Base-by-base conservation (phyloP, 1,284 basidiomycete species). In the Ceratobasidium sp. region DNA sequence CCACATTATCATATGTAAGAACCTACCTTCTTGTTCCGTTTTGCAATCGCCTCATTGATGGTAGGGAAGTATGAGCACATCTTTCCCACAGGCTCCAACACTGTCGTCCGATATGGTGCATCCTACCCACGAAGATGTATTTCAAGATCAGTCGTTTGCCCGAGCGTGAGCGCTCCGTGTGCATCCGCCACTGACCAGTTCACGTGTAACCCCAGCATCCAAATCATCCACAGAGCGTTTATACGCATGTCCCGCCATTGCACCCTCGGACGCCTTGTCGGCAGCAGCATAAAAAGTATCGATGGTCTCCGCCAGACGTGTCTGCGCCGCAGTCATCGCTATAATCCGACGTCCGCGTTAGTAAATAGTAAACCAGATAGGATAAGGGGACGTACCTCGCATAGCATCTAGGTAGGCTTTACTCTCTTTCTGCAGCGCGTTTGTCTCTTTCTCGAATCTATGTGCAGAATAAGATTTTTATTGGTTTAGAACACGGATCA, bases 221-320 rank as follows among this genome's bases (percentile, higher is more conserved):
- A 99, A 85, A 79, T 99, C 98, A 78, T 98, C 96, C 4, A 98
- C 94, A 0, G 96, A 93, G 45, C 95, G 89, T 81, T 96, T 97
- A 87, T 99, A 99, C 2, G 97, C 93, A 81, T 98, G 96, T 1
- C 94, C 95, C 0, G 97, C 94, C 94, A 99, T 98, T 15, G 98
- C 97, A 33, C 96, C 93, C 78, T 97, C 95, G 24, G 94, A 95
- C 33, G 89, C 85, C 77, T 89, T 87, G 86, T 96, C 95, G 14
- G 93, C 88, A 41, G 94, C 93, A 50, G 90, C 90, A 83, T 98
- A 99, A 87, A 99, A 99, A 5, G 91, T 87, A 82, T 96, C 93
- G 80, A 99, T 89, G 27, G 97, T 98, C 77, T 98, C 97, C 11
- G 96, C 97, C 79, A 99, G 91, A 71, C 96, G 90, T n/a, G 92